These are phyloP conservation scores for Pseudopithomyces chartarum DNA, from an alignment of 2,329 filamentous ascomycete genomes.

Conservation along the genomic window DNA sequence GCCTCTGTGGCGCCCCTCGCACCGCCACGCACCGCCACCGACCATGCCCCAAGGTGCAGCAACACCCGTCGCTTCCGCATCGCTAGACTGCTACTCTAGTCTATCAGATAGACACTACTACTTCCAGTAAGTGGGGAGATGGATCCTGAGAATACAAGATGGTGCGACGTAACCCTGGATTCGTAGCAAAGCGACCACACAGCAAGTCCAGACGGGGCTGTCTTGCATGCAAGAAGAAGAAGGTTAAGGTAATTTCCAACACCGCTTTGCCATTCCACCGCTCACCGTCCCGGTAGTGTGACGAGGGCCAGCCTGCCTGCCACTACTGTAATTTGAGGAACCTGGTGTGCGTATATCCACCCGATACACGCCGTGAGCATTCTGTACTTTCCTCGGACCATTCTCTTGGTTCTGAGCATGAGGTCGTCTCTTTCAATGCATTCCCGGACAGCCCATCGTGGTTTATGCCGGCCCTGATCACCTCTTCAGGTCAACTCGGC, in stretches of 20 bases:
- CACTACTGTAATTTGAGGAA: constrained; percentile 32
- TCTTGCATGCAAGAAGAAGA: constrained; percentile 39
- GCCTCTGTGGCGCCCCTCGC: not conserved
- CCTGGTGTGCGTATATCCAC: constrained; percentile 30
- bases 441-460: constrained; percentile 11
- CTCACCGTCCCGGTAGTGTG: constrained; percentile 27
- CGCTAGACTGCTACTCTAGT: too few species aligned
- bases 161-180: constrained; percentile 31
- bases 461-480: constrained; percentile 22
- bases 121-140: too few species aligned
- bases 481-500: constrained; percentile 28
- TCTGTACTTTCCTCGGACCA: constrained; percentile 5
- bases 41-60: not conserved
- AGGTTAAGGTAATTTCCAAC: constrained; percentile 33
- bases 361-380: constrained; percentile 4
- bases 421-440: constrained; percentile 20
- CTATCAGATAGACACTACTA: too few species aligned
- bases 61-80: too few species aligned
- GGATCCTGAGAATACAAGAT: constrained; percentile 14
- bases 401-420: not conserved
- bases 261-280: not conserved
- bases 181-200: constrained; percentile 40
- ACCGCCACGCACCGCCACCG: not conserved
- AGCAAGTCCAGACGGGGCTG: constrained; percentile 39
- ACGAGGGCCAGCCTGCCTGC: constrained; percentile 34